A percentile compares a stretch with the other conserved stretches of the same genome.
Evolutionary conservation across 495 filamentous ascomycete genomes (phyloP).

Genomic region (Penicillium psychrofluorescens): DNA sequence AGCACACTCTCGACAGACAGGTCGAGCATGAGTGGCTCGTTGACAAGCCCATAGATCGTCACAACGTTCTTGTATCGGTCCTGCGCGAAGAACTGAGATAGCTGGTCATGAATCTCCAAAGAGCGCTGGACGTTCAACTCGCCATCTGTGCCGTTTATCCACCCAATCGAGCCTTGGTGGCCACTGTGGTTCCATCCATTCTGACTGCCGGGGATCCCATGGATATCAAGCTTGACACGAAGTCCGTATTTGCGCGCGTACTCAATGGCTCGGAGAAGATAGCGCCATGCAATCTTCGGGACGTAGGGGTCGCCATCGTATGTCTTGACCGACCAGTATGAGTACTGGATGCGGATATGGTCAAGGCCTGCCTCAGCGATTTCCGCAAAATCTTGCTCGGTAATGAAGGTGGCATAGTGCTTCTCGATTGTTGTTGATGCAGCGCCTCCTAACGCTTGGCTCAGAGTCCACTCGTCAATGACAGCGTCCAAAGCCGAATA

Average conservation of each 20-base stretch:
- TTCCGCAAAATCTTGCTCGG: conserved; percentile 71
- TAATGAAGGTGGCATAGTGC: conserved; percentile 86
- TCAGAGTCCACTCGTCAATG: conserved; percentile 85
- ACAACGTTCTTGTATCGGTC: conserved; percentile 78
- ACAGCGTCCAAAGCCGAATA: conserved; percentile 57
- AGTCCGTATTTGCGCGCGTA: conserved; percentile 90
- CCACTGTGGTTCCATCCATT: conserved; percentile 92
- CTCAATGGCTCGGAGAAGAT: conserved; percentile 87
- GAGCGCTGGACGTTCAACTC: conserved; percentile 60
- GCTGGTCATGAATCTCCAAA: conserved; percentile 72
- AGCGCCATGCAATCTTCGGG: conserved; percentile 82
- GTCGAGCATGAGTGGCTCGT: conserved; percentile 74
- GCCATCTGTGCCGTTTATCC: conserved; percentile 70
- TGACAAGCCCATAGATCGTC: conserved; percentile 77
- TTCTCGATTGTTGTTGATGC: conserved; percentile 64
- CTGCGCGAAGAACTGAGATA: conserved; percentile 81
- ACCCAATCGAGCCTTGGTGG: conserved; percentile 60
- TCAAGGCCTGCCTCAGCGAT: conserved; percentile 88
- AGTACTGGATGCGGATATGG: conserved; percentile 89
- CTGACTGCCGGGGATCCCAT: conserved; percentile 76
- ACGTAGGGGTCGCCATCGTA: conserved; percentile 88
- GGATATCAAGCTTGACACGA: conserved; percentile 88
- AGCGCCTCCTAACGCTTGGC: conserved; percentile 54
- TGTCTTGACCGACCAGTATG: conserved; percentile 88
- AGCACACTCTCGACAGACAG: conserved; percentile 53